Percentiles rank a stretch among this genome's conserved stretches.
phyloP scores from a whole-genome alignment of 2,329 filamentous ascomycete species.

The Rhexocercosporidium sp. region DNA sequence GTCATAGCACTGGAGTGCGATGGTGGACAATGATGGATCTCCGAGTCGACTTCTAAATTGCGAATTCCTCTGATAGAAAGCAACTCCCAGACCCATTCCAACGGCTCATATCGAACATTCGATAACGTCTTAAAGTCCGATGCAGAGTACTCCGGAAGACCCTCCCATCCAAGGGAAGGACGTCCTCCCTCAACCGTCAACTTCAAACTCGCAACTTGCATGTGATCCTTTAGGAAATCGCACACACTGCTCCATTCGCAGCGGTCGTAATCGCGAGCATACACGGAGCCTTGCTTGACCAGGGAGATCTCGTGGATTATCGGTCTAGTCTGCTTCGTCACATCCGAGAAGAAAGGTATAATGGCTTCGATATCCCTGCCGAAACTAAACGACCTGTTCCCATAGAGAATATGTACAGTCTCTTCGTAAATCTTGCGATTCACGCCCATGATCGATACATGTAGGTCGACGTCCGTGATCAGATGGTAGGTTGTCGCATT shows the following conservation, averaged over 20 bases:
- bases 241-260: constrained; percentile 61
- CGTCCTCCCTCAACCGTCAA: constrained; percentile 61
- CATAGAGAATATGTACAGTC: constrained; percentile 61
- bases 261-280: constrained; percentile 59
- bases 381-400: constrained; percentile 62
- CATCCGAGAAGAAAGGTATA: constrained; percentile 62
- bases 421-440: constrained; percentile 58
- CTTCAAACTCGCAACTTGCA: constrained; percentile 50
- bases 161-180: constrained; percentile 54
- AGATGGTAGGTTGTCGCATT: constrained; percentile 61
- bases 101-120: constrained; percentile 50
- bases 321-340: constrained; percentile 53
- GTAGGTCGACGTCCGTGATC: constrained; percentile 47
- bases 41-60: constrained; percentile 56
- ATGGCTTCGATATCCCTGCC: constrained; percentile 64
- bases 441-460: constrained; percentile 52
- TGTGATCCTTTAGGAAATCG: constrained; percentile 49
- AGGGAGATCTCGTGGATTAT: constrained; percentile 57
- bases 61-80: constrained; percentile 54
- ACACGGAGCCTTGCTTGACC: constrained; percentile 59
- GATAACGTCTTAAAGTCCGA: constrained; percentile 54
- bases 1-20: constrained; percentile 59
- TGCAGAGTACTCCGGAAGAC: constrained; percentile 50
- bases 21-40: constrained; percentile 59
- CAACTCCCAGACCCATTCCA: constrained; percentile 64